phyloP scores from a whole-genome alignment of 1,284 basidiomycete genomes.

The Rhizoctonia solani region DNA sequence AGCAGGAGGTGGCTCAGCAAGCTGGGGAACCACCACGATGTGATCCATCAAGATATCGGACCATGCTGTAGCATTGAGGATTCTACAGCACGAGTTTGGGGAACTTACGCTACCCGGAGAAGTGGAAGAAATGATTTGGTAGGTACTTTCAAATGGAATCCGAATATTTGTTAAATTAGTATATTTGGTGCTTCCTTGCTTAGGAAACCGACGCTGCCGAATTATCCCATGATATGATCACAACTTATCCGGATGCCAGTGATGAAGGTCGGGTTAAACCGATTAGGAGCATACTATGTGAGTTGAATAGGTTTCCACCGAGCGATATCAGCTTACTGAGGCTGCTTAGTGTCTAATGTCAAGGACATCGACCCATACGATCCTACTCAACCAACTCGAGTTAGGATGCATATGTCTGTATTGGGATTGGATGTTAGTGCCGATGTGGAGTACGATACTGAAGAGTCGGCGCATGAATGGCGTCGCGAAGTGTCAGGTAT shows the following conservation, averaged over 20 bases:
- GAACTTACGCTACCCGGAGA: constrained; percentile 16
- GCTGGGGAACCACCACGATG: not conserved
- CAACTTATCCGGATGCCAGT: constrained; percentile 59
- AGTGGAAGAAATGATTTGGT: constrained; percentile 19
- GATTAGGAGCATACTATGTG: constrained; percentile 57
- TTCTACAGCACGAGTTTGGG: constrained; percentile 27
- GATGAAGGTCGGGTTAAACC: constrained; percentile 61
- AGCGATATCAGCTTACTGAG: constrained; percentile 37
- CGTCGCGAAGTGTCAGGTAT: constrained; percentile 57
- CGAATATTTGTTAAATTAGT: no score
- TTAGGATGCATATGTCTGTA: constrained; percentile 50
- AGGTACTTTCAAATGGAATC: no score
- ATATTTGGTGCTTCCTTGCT: no score
- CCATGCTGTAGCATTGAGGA: constrained; percentile 7
- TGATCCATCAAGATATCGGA: constrained; percentile 10
- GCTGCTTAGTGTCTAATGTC: constrained; percentile 52
- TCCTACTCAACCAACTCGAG: constrained; percentile 50
- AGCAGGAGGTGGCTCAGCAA: not conserved
- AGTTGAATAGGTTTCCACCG: constrained; percentile 41
- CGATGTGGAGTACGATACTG: constrained; percentile 60
- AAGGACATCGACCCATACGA: constrained; percentile 52
- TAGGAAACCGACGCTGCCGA: constrained; percentile 45
- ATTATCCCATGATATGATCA: constrained; percentile 63
- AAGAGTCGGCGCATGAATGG: constrained; percentile 65
- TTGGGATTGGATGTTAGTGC: constrained; percentile 41